Percentiles rank a stretch among this genome's conserved stretches.
Conservation (phyloP, 306 rosid genomes). For the Gleditsia sinensis region DNA sequence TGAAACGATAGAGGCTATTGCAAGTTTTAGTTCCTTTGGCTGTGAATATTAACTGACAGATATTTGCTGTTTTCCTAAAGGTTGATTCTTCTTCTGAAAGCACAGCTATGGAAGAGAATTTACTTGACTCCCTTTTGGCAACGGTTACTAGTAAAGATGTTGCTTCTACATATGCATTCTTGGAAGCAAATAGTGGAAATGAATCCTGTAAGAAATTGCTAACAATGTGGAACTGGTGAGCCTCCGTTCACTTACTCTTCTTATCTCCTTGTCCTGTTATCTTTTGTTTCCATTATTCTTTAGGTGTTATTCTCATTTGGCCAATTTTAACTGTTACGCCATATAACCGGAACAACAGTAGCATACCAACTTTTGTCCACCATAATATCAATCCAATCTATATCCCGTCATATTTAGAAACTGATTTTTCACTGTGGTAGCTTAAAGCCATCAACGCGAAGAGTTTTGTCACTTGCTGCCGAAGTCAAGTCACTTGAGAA, state of each 20-base stretch:
- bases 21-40: constrained; percentile 24
- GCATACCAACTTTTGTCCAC: neutral
- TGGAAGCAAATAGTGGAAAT: constrained; percentile 59
- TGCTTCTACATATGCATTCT: constrained; percentile 54
- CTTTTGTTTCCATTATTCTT: neutral
- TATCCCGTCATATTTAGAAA: neutral
- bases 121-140: constrained; percentile 71
- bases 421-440: constrained; percentile 45
- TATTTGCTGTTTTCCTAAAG: constrained; percentile 44
- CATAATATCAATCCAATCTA: constrained; percentile 14
- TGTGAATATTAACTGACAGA: constrained; percentile 23
- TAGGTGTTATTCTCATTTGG: constrained; percentile 12
- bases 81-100: constrained; percentile 52
- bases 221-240: constrained; percentile 78
- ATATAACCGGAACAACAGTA: neutral
- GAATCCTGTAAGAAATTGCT: constrained; percentile 66
- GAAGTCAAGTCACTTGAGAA: constrained; percentile 66
- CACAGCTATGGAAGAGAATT: constrained; percentile 47
- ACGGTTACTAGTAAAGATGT: constrained; percentile 45
- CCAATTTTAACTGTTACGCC: constrained; percentile 5
- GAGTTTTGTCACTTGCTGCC: constrained; percentile 66
- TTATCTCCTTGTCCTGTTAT: neutral
- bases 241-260: neutral
- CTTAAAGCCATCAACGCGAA: constrained; percentile 67
- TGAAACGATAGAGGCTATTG: constrained; percentile 25